Base-by-base conservation (phyloP, 768 basidiomycete species). In the Pleurotus platypus region DNA sequence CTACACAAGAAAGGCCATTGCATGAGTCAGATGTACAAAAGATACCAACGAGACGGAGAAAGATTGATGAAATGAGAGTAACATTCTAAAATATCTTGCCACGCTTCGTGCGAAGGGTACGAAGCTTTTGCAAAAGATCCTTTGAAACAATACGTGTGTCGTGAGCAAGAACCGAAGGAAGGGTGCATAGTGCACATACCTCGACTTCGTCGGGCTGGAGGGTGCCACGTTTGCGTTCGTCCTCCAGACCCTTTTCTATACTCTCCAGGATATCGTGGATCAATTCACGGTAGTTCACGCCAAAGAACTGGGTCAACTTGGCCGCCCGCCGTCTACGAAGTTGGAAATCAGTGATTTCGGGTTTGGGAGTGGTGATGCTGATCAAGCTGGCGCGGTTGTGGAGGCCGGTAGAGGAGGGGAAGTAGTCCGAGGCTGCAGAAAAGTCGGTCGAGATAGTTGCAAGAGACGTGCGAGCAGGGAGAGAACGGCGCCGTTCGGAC, bases 301-400 rank as follows among this genome's bases (percentile, higher is more conserved):
- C 91, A 71, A 94, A 94, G 78, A 93, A 93, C 70, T 87, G 80
- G 24, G 88, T 87, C 58, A 94, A 78, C 75, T 94, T 94, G 60
- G 91, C 90, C 4, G 90, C 91, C 57, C 86, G 77, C 42, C 84
- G 75, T 54, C 92, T 77, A 47, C 90, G 85, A 56, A 78, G 68
- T 68, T 92, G 87, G 76, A 93, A 92, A 58, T 78, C 73, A 12
- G 73, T 73, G 58, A 76, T 60, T 9, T 82, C 77, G 3, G 79
- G 74, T 57, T 76, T 74, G 22, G 78, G 69, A 16, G 78, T 62
- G 13, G 70, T 42, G 35, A 74, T 42, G 51, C 71, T 62, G 15
- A 70, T 46, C 24, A 75, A 37, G 53, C 71, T 78, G 39, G 38
- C 16, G 24, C 51, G 15, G 22, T 54, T 54, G 39, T 54, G 39